Conservation (phyloP, 2,329 filamentous ascomycete species). For the Ophiostoma triangulosporum region DNA sequence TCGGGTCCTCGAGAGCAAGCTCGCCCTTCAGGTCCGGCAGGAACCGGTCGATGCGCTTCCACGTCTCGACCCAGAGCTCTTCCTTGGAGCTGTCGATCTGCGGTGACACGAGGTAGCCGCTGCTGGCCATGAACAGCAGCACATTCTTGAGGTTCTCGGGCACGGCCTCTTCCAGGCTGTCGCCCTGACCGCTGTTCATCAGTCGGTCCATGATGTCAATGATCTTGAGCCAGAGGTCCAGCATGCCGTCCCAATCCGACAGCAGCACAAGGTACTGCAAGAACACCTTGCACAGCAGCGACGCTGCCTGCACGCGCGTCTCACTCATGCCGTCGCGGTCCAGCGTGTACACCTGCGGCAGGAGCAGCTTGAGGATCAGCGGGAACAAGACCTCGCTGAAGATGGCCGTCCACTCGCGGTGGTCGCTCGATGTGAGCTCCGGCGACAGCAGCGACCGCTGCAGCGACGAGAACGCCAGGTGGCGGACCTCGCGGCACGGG, state of each 20-base stretch:
- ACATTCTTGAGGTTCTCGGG: slow-evolving; percentile 95
- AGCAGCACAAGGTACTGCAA: slow-evolving; percentile 81
- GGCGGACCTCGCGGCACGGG: slow-evolving; percentile 81
- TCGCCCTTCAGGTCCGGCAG: slow-evolving; percentile 46
- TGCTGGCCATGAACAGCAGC: slow-evolving; percentile 84
- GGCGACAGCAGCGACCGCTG: slow-evolving; percentile 78
- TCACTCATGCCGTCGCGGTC: slow-evolving; percentile 92
- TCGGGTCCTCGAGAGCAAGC: slow-evolving; percentile 34
- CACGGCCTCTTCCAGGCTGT: slow-evolving; percentile 85
- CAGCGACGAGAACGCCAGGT: slow-evolving; percentile 73
- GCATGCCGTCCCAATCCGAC: slow-evolving; percentile 74
- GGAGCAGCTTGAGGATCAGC: slow-evolving; percentile 71
- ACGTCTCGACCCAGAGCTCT: slow-evolving; percentile 47
- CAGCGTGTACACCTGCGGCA: slow-evolving; percentile 85
- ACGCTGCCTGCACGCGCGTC: slow-evolving; percentile 82
- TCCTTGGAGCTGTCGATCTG: slow-evolving; percentile 39
- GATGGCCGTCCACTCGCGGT: slow-evolving; percentile 88
- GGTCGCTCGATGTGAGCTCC: slow-evolving; percentile 67
- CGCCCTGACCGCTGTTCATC: slow-evolving; percentile 89
- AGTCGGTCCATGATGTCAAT: slow-evolving; percentile 89
- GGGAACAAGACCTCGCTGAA: slow-evolving; percentile 92
- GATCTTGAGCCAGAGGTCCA: slow-evolving; percentile 84
- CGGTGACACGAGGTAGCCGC: slow-evolving; percentile 67
- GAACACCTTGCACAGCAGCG: slow-evolving; percentile 87
- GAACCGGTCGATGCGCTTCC: slow-evolving; percentile 53